A percentile compares a stretch with the other conserved stretches of the same genome.
phyloP scores from a whole-genome alignment of 73 alveolate genomes.

The Symbiodinium natans region DNA sequence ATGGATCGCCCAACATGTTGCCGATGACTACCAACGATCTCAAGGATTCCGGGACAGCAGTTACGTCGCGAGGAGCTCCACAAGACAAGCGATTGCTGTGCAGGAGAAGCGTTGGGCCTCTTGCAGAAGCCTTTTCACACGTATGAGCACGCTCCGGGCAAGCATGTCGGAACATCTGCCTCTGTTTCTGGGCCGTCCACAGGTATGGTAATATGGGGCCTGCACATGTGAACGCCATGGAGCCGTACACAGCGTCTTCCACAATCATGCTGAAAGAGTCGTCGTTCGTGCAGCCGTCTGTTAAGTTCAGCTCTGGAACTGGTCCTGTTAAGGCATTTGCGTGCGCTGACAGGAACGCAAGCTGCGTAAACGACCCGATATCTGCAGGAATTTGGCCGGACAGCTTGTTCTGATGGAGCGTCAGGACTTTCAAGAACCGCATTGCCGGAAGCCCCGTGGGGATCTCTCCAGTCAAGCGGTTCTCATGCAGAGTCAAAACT shows the following conservation, averaged over 20 bases:
- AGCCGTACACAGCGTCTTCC: too few species aligned
- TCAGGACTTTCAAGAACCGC: background rate
- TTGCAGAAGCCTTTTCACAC: background rate
- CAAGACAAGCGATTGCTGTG: slow-evolving; percentile 51
- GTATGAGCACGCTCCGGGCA: too few species aligned
- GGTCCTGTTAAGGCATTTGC: too few species aligned
- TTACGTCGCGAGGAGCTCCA: background rate
- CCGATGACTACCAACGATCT: slow-evolving; percentile 2
- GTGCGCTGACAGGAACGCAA: too few species aligned
- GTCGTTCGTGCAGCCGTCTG: too few species aligned
- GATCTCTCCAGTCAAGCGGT: background rate
- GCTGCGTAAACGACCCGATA: too few species aligned
- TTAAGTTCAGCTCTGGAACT: too few species aligned
- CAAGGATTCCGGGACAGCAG: background rate
- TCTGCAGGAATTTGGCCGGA: background rate
- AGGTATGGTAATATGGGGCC: too few species aligned
- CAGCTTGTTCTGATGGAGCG: background rate
- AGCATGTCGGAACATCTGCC: too few species aligned
- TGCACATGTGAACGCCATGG: too few species aligned
- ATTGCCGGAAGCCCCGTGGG: background rate
- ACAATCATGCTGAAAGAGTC: too few species aligned
- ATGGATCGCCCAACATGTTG: background rate
- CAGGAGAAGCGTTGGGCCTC: slow-evolving; percentile 16
- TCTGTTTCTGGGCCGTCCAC: too few species aligned
- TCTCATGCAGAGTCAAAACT: background rate